A percentile compares a stretch with the other conserved stretches of the same genome.
These are phyloP conservation scores for Begonia peltatifolia DNA, from an alignment of 306 rosid genomes.

Conservation along the genomic window DNA sequence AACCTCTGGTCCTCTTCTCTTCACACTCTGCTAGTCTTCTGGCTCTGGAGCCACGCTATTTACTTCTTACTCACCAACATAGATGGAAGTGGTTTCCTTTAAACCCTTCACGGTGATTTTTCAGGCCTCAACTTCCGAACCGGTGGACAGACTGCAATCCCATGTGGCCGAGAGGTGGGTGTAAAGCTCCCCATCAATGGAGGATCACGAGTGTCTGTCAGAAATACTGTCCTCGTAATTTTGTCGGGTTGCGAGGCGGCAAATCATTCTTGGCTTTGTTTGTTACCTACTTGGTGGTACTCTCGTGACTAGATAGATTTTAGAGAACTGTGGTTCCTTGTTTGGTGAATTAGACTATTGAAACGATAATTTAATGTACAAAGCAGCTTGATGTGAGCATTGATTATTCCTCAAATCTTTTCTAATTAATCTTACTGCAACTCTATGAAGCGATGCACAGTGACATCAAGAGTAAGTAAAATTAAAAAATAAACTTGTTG, in stretches of 20 bases:
- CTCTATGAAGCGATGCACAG: too few relatives aligned
- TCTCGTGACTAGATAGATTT: too few relatives aligned
- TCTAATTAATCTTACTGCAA: too few relatives aligned
- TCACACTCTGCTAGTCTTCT: slow-evolving; percentile 73
- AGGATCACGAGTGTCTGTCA: slow-evolving; percentile 30
- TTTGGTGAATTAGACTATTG: not conserved
- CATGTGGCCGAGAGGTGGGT: slow-evolving; percentile 22
- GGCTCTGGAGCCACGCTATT: slow-evolving; percentile 64
- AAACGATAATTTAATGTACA: too few relatives aligned
- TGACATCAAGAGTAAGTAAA: too few relatives aligned
- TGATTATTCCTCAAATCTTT: too few relatives aligned
- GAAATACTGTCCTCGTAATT: slow-evolving; percentile 36
- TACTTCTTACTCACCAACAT: slow-evolving; percentile 8
- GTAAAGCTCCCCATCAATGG: slow-evolving; percentile 21
- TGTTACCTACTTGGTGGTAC: too few relatives aligned
- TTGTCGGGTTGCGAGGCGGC: slow-evolving; percentile 45
- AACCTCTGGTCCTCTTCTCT: slow-evolving; percentile 49
- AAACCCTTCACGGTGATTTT: slow-evolving; percentile 50
- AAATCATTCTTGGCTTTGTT: slow-evolving; percentile 98
- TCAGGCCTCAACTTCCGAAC: slow-evolving; percentile 53
- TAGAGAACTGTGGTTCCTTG: slow-evolving; percentile 1
- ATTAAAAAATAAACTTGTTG: too few relatives aligned
- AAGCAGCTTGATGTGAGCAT: too few relatives aligned
- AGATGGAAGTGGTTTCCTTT: too few relatives aligned
- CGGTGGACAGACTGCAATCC: slow-evolving; percentile 46